Evolutionary conservation across 208 protist genomes (phyloP), one percentile per base, ranked within the genome.

Genomic region (Acanthamoeba quina): DNA sequence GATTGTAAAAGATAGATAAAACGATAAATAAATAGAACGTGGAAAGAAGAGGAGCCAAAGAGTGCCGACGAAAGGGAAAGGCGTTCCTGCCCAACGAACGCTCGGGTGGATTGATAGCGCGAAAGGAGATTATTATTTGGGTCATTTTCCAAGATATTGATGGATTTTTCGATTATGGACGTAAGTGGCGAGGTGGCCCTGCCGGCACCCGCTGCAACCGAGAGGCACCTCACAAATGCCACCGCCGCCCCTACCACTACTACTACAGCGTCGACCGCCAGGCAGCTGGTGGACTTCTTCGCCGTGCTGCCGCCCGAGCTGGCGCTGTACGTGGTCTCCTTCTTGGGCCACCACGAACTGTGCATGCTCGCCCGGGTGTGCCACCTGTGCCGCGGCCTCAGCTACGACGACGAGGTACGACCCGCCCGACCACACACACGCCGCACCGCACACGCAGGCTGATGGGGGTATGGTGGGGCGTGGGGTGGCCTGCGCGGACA

Each of bases 341-440:
- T 91, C 44, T 9, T 91, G 58, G 58, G 24, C 64, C 34, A 91
- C 37, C 17, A 31, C 44, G 41, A 91, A 0, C 85, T 91, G 21
- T 70, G 85, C 85, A 15, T 21, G n/a, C 44, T 91, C 5, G 64
- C 60, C 24, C 60, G 15, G 34, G 58, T 74, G 17, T 76, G n/a
- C 58, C 37, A 66, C 60, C 85, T 91, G 29, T 66, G 85, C 58
- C 56, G 26, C 60, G 52, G n/a, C 60, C 44, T 91, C 26, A 58
- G 29, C 85, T 56, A 91, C 44, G 19, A 91, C 58, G 85, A 91
- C 5, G 85, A 91, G 85, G 85, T 91, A 37, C 10, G 11, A 10
- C 13, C 31, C 34, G 78, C 47, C 34, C 21, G 21, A 62, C 78
- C 2, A 31, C 66, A 37, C 19, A n/a, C 64, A 3, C 64, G 9